Base-by-base conservation (phyloP, 2,329 filamentous ascomycete species). In the Hypoxylon sp. region DNA sequence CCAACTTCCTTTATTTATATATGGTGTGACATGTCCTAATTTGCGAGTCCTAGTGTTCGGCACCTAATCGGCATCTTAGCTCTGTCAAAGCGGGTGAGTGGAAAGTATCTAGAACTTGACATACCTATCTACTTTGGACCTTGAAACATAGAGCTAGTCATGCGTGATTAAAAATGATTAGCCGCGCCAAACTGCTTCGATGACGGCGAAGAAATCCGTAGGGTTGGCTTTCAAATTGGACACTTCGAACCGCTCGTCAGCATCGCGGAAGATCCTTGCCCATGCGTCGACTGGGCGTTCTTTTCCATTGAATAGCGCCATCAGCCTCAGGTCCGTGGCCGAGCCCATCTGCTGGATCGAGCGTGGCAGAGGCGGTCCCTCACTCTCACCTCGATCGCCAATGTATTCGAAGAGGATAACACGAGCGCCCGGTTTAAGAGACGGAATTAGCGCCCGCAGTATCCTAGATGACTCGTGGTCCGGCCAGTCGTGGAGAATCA, bases 401-500 rank as follows among this genome's bases (percentile, higher is more conserved):
- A 82, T 78, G 59, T 79, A 80, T 61, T 83, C 81, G 56, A 80
- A 77, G 29, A 82, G 67, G 13, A 83, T 67, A 2, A 83, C 75
- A 22, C 75, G 76, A 10, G 81, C 77, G 42, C 86, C 81, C 1
- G 83, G 78, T 67, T 83, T 80, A 68, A 87, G 70, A 31, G 81
- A 80, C 1, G 85, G 82, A 0, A 82, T 72, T 29, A 87, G 74
- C 0, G 78, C 80, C 44, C 78, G 79, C 44, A 83, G 76, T 53
- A 86, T 84, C 60, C 75, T 72, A 22, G 79, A 64, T 3, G 77
- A 77, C 53, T 84, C 79, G 24, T 78, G 76, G 59, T 87, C 85
- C 0, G 85, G 81, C 84, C 85, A 87, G 77, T 88, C 85, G 74
- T 88, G 86, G 14, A 89, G 78, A 61, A 88, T 86, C 65, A 83